These are phyloP conservation scores for Ceratocystiopsis sp. DNA, from an alignment of 2,329 filamentous ascomycete species.

Conservation along the genomic window DNA sequence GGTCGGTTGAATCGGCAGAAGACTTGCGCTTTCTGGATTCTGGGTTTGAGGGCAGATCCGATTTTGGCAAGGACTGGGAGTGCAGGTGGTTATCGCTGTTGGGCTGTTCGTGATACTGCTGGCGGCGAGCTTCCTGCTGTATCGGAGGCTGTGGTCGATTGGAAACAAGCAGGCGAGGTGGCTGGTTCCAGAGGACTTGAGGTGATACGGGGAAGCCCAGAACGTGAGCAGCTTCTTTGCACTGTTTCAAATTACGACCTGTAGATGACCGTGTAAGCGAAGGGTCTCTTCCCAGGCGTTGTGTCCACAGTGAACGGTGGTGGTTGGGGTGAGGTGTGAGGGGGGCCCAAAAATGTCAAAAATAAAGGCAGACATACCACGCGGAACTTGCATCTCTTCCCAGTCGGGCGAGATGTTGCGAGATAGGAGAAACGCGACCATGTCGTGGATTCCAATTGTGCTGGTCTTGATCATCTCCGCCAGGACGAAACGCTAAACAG, in stretches of 20 bases:
- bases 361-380: constrained; percentile 12
- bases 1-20: constrained; percentile 15
- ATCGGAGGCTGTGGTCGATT: too few relatives aligned
- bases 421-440: constrained; percentile 29
- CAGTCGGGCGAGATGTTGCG: constrained; percentile 17
- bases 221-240: constrained; percentile 14
- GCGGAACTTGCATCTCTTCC: constrained; percentile 19
- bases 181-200: constrained; percentile 12
- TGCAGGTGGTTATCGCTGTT: background rate
- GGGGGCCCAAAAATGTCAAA: too few relatives aligned
- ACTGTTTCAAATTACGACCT: constrained; percentile 21
- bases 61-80: too few relatives aligned
- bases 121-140: constrained; percentile 8
- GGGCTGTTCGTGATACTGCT: background rate
- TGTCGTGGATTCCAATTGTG: constrained; percentile 25
- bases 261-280: constrained; percentile 1
- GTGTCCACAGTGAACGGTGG: too few relatives aligned
- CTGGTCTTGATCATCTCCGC: constrained; percentile 42
- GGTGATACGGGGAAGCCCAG: constrained; percentile 11
- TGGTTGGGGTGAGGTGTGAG: too few relatives aligned
- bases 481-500: constrained; percentile 34
- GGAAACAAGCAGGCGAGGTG: background rate
- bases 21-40: constrained; percentile 15
- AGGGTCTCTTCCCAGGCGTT: background rate
- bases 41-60: too few relatives aligned